phyloP scores from a whole-genome alignment of 2,329 filamentous ascomycete species.

The Arachnopeziza araneosa region DNA sequence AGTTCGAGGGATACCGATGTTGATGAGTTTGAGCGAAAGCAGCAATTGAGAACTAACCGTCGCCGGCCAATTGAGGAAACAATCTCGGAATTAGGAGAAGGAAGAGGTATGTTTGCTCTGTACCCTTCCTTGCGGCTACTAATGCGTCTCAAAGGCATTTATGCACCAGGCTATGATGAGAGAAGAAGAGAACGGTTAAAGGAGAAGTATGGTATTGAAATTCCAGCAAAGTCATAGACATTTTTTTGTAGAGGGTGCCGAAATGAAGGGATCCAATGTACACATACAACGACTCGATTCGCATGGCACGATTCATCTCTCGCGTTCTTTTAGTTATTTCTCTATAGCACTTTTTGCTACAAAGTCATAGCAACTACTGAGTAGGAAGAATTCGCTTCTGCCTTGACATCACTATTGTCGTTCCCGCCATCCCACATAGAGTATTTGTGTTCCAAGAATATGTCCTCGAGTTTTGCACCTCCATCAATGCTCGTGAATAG shows the following conservation, averaged over 20 bases:
- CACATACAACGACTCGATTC: constrained; percentile 13
- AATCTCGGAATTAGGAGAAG: constrained; percentile 61
- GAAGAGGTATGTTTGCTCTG: constrained; percentile 51
- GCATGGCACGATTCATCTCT: too few species aligned
- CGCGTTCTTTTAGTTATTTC: too few species aligned
- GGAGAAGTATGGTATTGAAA: constrained; percentile 65
- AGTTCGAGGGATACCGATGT: constrained; percentile 43
- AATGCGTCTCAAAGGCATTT: constrained; percentile 48
- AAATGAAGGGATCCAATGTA: constrained; percentile 9
- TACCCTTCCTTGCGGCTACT: constrained; percentile 5
- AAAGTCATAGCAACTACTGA: too few species aligned
- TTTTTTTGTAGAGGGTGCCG: neutral
- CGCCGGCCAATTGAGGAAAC: constrained; percentile 60
- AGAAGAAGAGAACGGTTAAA: constrained; percentile 61
- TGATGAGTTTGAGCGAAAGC: constrained; percentile 60
- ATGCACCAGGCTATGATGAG: constrained; percentile 62
- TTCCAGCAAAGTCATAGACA: constrained; percentile 34
- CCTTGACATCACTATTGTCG: too few species aligned
- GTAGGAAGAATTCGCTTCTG: too few species aligned
- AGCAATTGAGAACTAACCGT: constrained; percentile 55
- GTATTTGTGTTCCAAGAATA: too few species aligned
- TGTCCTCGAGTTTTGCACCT: too few species aligned
- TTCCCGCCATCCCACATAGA: too few species aligned
- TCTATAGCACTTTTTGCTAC: too few species aligned
- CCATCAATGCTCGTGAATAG: too few species aligned